Evolutionary conservation across 1,284 basidiomycete genomes (phyloP).

Genomic region (Ustilago lituana): DNA sequence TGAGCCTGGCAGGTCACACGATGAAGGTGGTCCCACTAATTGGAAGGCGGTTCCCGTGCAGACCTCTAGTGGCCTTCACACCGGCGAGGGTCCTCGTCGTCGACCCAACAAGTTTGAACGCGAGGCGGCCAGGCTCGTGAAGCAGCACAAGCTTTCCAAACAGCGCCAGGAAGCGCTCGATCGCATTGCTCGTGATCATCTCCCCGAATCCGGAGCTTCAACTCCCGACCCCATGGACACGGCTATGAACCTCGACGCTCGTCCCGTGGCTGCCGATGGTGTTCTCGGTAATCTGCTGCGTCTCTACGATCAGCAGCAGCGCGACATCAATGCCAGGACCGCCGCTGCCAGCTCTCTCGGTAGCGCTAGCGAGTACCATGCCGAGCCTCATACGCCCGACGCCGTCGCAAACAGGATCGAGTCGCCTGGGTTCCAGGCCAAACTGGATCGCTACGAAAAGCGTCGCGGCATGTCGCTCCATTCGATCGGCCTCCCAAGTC

Average conservation of each 20-base stretch:
- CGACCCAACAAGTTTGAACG: slow-evolving; percentile 60
- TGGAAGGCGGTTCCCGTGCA: slow-evolving; percentile 64
- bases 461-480: slow-evolving; percentile 34
- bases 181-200: slow-evolving; percentile 53
- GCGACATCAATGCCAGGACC: slow-evolving; percentile 32
- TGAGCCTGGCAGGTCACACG: slow-evolving; percentile 24
- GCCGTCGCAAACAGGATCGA: slow-evolving; percentile 20
- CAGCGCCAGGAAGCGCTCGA: slow-evolving; percentile 45
- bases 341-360: slow-evolving; percentile 43
- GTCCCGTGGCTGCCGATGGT: slow-evolving; percentile 56
- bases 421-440: slow-evolving; percentile 25
- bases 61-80: slow-evolving; percentile 62
- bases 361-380: slow-evolving; percentile 34
- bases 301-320: slow-evolving; percentile 64
- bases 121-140: slow-evolving; percentile 59
- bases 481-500: slow-evolving; percentile 34
- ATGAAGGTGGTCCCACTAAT: slow-evolving; percentile 62
- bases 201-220: slow-evolving; percentile 53
- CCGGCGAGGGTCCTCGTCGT: slow-evolving; percentile 49
- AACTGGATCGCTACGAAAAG: slow-evolving; percentile 31
- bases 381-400: slow-evolving; percentile 15
- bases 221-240: slow-evolving; percentile 63
- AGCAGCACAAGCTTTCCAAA: slow-evolving; percentile 54
- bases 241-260: slow-evolving; percentile 57
- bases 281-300: slow-evolving; percentile 65